A percentile compares a stretch with the other conserved stretches of the same genome.
phyloP scores from a whole-genome alignment of 192 early-diverging fungal genomes.

The Coemansia sp. region DNA sequence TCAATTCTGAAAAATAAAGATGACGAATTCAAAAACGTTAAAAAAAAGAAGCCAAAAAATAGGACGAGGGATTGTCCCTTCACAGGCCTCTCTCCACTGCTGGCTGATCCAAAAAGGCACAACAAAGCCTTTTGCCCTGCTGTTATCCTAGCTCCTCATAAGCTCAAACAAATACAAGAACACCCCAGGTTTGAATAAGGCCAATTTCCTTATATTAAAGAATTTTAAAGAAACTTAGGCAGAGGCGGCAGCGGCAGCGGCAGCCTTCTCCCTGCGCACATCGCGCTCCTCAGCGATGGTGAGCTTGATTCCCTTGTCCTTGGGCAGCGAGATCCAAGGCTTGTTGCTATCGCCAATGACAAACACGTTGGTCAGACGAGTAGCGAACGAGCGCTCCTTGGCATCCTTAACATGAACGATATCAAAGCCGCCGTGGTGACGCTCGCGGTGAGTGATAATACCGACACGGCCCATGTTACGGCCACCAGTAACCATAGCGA shows the following conservation, averaged over 20 bases:
- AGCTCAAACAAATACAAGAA: too few relatives aligned
- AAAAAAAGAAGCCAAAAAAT: slow-evolving; percentile 1
- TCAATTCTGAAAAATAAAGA: neutral
- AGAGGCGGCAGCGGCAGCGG: slow-evolving; percentile 48
- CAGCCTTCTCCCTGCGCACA: slow-evolving; percentile 70
- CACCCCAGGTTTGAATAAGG: too few relatives aligned
- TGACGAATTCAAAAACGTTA: neutral
- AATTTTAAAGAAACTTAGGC: slow-evolving; percentile 26
- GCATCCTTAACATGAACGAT: slow-evolving; percentile 99
- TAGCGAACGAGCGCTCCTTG: slow-evolving; percentile 93
- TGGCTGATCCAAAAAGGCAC: too few relatives aligned
- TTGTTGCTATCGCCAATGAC: slow-evolving; percentile 83
- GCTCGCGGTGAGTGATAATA: slow-evolving; percentile 93
- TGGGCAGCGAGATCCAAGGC: slow-evolving; percentile 96
- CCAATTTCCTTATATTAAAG: neutral
- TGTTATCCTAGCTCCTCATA: too few relatives aligned
- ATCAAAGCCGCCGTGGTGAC: slow-evolving; percentile 97
- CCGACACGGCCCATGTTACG: slow-evolving; percentile 98
- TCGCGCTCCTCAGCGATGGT: slow-evolving; percentile 99
- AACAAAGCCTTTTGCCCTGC: too few relatives aligned
- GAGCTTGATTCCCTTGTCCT: slow-evolving; percentile 98
- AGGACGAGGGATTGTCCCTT: neutral
- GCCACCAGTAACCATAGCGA: slow-evolving; percentile 96
- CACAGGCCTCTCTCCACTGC: too few relatives aligned
- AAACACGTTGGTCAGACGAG: slow-evolving; percentile 93